Evolutionary conservation across 2,329 filamentous ascomycete genomes (phyloP).

Genomic region (Penicillium vulpinum): DNA sequence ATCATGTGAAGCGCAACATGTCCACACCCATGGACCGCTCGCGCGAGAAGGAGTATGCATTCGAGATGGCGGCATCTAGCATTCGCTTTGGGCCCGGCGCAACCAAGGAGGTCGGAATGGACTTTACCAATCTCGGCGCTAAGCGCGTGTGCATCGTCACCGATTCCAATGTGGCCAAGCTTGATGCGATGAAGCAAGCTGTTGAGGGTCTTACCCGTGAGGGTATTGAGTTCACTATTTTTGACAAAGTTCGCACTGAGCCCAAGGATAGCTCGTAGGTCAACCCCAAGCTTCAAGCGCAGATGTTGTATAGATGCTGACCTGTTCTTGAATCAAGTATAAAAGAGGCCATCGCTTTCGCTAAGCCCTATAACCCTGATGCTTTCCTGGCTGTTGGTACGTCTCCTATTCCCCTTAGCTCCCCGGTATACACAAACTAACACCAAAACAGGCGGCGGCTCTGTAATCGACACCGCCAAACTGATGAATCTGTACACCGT

Average conservation of each 20-base stretch:
- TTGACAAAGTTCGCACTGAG: slow-evolving; percentile 77
- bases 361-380: slow-evolving; percentile 77
- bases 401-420: slow-evolving; percentile 9
- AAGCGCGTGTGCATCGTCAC: slow-evolving; percentile 91
- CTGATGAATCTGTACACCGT: slow-evolving; percentile 95
- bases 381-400: slow-evolving; percentile 85
- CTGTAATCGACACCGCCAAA: slow-evolving; percentile 97
- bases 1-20: slow-evolving; percentile 60
- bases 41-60: slow-evolving; percentile 90
- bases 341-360: slow-evolving; percentile 84
- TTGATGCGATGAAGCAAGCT: slow-evolving; percentile 88
- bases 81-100: slow-evolving; percentile 92
- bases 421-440: slow-evolving; percentile 6
- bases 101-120: slow-evolving; percentile 97
- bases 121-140: slow-evolving; percentile 85
- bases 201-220: slow-evolving; percentile 75
- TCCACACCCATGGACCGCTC: slow-evolving; percentile 75
- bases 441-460: slow-evolving; percentile 62
- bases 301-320: slow-evolving; percentile 46
- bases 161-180: slow-evolving; percentile 74
- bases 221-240: slow-evolving; percentile 78
- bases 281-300: neutral
- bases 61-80: slow-evolving; percentile 95
- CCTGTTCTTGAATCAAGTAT: slow-evolving; percentile 44
- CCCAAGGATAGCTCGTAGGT: slow-evolving; percentile 89